Percentiles rank a stretch among this genome's conserved stretches.
Conservation (phyloP, 2,329 filamentous ascomycete species). For the Apiospora pterosperma region DNA sequence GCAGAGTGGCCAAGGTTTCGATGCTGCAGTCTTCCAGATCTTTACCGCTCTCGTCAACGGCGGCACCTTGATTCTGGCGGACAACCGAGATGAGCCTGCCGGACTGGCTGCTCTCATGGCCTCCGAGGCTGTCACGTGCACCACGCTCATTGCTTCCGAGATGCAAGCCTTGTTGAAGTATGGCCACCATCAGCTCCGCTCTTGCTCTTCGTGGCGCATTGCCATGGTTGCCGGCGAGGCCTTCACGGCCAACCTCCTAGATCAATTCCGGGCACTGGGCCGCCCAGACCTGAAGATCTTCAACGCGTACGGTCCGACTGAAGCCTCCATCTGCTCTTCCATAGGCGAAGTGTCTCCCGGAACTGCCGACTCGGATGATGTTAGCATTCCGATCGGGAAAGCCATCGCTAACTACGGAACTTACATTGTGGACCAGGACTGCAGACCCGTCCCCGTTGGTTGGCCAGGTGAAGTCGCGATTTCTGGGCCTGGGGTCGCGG, state of each 20-base stretch:
- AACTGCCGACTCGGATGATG: no score
- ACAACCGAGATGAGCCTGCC: slow-evolving; percentile 27
- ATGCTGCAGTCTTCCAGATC: slow-evolving; percentile 28
- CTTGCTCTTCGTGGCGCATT: neutral
- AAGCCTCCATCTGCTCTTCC: slow-evolving; percentile 11
- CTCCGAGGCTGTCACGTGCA: slow-evolving; percentile 29
- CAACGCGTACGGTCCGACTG: slow-evolving; percentile 17
- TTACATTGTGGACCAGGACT: slow-evolving; percentile 37
- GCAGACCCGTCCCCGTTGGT: slow-evolving; percentile 34
- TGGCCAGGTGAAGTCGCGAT: slow-evolving; percentile 40
- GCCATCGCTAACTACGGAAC: slow-evolving; percentile 13
- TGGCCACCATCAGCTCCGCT: neutral
- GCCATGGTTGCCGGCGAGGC: no score
- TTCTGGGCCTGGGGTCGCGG: slow-evolving; percentile 31
- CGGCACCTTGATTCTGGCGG: slow-evolving; percentile 25
- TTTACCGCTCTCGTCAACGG: slow-evolving; percentile 27
- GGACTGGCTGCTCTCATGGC: slow-evolving; percentile 30
- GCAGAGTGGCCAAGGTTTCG: slow-evolving; percentile 31
- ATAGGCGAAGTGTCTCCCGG: neutral
- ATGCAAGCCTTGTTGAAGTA: slow-evolving; percentile 23
- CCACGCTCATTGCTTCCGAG: slow-evolving; percentile 35
- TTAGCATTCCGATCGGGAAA: neutral
- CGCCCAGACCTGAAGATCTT: slow-evolving; percentile 10
- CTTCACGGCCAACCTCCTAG: no score
- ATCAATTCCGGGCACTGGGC: no score